Percentiles rank a stretch among this genome's conserved stretches.
These are phyloP conservation scores for Jacaranda copaia DNA, from an alignment of 257 asterid genomes.

Conservation along the genomic window DNA sequence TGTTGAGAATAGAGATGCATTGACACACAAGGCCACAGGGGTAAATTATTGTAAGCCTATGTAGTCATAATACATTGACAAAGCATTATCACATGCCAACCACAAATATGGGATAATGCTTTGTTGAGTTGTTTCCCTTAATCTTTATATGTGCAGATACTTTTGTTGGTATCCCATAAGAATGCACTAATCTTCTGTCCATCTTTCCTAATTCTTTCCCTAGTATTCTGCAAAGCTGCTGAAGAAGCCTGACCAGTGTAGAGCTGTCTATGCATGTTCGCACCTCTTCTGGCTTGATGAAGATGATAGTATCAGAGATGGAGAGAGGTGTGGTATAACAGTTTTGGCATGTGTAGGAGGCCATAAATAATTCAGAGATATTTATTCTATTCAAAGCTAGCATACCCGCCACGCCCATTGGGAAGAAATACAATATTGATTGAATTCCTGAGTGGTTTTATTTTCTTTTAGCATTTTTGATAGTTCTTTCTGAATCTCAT, in stretches of 20 bases:
- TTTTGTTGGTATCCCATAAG: neutral
- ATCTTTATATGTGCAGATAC: slow-evolving; percentile 7
- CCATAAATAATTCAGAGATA: neutral
- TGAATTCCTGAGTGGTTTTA: neutral
- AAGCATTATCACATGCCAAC: slow-evolving; percentile 17
- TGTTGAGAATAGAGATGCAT: slow-evolving; percentile 94
- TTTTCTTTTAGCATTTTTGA: neutral
- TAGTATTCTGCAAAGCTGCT: slow-evolving; percentile 97
- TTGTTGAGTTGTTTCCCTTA: neutral
- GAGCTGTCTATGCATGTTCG: slow-evolving; percentile 98
- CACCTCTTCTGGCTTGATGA: slow-evolving; percentile 98
- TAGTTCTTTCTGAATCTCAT: slow-evolving; percentile 12
- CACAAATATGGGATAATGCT: slow-evolving; percentile 22
- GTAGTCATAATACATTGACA: slow-evolving; percentile 27
- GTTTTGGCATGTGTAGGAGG: neutral
- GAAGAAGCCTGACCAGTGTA: slow-evolving; percentile 98
- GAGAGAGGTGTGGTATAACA: slow-evolving; percentile 76
- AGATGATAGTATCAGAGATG: slow-evolving; percentile 84
- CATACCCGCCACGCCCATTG: neutral
- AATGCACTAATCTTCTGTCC: slow-evolving; percentile 29
- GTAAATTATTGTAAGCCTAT: slow-evolving; percentile 55
- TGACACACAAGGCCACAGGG: slow-evolving; percentile 99
- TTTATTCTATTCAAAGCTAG: neutral
- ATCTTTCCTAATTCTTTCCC: slow-evolving; percentile 28
- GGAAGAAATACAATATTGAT: neutral